A percentile compares a stretch with the other conserved stretches of the same genome.
Conservation (phyloP, 2,329 filamentous ascomycete species). For the Cyanodermella asteris region DNA sequence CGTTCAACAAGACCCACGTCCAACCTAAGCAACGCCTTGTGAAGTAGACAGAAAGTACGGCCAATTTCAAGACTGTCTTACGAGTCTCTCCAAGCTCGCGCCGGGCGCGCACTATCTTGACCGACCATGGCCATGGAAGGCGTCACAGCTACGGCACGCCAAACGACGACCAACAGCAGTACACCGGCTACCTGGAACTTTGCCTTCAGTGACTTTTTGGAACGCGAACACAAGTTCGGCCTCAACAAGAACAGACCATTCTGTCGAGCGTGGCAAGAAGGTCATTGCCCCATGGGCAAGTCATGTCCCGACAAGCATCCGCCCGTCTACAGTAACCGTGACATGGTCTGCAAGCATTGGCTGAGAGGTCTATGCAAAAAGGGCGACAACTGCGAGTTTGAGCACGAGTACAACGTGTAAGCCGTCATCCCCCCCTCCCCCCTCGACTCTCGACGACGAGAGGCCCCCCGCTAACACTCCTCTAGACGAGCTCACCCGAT, state of each 20-base stretch:
- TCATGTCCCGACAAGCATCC: slow-evolving; percentile 69
- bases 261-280: slow-evolving; percentile 69
- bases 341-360: slow-evolving; percentile 95
- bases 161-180: no score
- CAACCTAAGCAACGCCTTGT: no score
- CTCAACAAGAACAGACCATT: slow-evolving; percentile 57
- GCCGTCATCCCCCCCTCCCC: slow-evolving; percentile 1
- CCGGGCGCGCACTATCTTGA: no score
- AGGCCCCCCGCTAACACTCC: background rate
- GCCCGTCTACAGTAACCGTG: slow-evolving; percentile 21
- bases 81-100: no score
- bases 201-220: slow-evolving; percentile 69
- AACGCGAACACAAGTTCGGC: slow-evolving; percentile 62
- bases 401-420: slow-evolving; percentile 87
- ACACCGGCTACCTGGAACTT: slow-evolving; percentile 39
- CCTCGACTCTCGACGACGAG: background rate
- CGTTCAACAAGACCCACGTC: no score
- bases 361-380: slow-evolving; percentile 94
- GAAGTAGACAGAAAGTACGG: no score
- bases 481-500: background rate
- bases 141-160: no score
- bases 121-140: no score
- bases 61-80: no score
- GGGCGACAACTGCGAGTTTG: slow-evolving; percentile 86
- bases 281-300: slow-evolving; percentile 68